Evolutionary conservation across 2,329 filamentous ascomycete species (phyloP).

Genomic region (Neofusicoccum ribis): DNA sequence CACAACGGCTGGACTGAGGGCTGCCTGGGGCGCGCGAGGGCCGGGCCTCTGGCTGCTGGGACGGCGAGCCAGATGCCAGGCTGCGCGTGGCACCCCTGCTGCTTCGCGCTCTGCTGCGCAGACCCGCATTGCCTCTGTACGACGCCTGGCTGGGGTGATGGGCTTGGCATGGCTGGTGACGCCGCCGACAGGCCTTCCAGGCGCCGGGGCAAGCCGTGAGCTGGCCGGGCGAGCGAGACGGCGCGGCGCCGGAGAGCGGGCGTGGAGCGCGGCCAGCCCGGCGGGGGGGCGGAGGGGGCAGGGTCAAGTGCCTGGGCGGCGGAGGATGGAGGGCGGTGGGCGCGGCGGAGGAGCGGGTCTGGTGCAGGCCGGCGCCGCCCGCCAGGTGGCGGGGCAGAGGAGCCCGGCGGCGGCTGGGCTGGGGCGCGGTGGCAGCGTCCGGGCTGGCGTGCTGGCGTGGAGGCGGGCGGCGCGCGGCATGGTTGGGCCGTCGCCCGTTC

Average conservation of each 20-base stretch:
- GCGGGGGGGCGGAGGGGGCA: not conserved
- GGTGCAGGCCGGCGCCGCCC: not conserved
- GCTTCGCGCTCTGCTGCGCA: not conserved
- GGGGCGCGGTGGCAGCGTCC: not conserved
- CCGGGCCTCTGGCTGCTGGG: too few species aligned
- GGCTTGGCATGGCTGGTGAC: conserved; percentile 2
- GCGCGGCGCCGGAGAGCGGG: not conserved
- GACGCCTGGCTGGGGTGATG: conserved; percentile 16
- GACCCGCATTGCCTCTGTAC: conserved; percentile 13
- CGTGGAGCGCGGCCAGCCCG: too few species aligned
- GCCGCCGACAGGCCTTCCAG: not conserved
- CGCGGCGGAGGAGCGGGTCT: not conserved
- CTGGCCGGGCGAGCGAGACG: not conserved
- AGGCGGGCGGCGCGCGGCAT: not conserved
- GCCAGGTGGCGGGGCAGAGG: not conserved
- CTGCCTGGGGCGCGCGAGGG: too few species aligned
- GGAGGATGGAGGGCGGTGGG: not conserved
- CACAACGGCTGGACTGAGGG: not conserved
- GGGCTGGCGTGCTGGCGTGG: not conserved
- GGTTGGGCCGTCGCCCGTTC: too few species aligned
- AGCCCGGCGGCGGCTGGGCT: not conserved
- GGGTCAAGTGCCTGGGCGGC: not conserved
- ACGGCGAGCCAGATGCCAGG: not conserved
- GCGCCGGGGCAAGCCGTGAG: not conserved
- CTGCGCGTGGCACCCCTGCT: conserved; percentile 18